A percentile compares a stretch with the other conserved stretches of the same genome.
phyloP scores from a whole-genome alignment of 495 filamentous ascomycete species.

The Aspergillus avenaceus region DNA sequence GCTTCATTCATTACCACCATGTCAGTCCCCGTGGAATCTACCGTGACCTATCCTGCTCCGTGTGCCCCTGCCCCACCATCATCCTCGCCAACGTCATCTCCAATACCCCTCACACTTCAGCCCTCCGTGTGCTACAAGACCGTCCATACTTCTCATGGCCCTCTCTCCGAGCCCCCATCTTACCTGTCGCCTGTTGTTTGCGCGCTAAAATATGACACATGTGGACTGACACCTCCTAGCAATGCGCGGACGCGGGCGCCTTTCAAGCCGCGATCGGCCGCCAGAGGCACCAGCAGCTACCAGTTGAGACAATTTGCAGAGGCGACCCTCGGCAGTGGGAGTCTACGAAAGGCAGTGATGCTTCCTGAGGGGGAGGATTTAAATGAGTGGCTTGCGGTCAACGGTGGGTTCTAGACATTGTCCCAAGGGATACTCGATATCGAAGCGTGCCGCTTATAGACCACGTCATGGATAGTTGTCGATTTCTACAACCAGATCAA shows the following conservation, averaged over 20 bases:
- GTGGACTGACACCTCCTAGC: constrained; percentile 54
- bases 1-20: constrained; percentile 68
- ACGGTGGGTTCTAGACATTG: constrained; percentile 54
- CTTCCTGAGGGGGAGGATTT: constrained; percentile 94
- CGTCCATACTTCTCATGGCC: constrained; percentile 28
- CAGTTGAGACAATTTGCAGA: constrained; percentile 97
- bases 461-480: constrained; percentile 60
- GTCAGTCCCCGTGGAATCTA: constrained; percentile 50
- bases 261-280: constrained; percentile 84
- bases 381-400: constrained; percentile 97
- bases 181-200: constrained; percentile 41
- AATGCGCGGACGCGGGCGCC: constrained; percentile 86
- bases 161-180: constrained; percentile 33
- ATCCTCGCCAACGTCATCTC: constrained; percentile 8
- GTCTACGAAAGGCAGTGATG: constrained; percentile 92
- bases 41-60: constrained; percentile 31
- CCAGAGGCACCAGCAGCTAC: constrained; percentile 90
- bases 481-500: constrained; percentile 99
- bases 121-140: constrained; percentile 27
- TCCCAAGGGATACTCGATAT: not conserved
- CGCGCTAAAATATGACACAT: constrained; percentile 32
- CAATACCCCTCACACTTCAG: constrained; percentile 14
- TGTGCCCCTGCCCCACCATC: constrained; percentile 19
- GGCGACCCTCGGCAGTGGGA: constrained; percentile 91
- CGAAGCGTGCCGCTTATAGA: not conserved